Evolutionary conservation across 148 eudicot genomes (phyloP).

Genomic region (Suaeda aralocaspica): DNA sequence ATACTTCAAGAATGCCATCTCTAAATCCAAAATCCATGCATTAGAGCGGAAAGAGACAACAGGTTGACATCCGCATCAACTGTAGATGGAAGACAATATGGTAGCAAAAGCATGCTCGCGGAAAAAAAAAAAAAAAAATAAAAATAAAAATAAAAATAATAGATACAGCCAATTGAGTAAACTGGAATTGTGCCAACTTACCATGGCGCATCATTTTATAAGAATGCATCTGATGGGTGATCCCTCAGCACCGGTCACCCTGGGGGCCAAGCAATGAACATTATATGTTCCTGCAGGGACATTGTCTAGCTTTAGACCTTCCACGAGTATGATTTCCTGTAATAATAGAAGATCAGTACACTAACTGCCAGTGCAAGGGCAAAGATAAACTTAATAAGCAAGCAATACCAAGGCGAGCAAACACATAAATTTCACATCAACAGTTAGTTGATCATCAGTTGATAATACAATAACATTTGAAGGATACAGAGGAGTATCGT

Average conservation of each 20-base stretch:
- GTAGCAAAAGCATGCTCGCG: no score
- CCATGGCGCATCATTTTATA: slow-evolving; percentile 38
- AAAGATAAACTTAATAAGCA: not conserved
- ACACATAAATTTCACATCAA: no score
- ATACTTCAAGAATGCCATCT: not conserved
- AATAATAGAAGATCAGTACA: slow-evolving; percentile 1
- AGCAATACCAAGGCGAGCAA: not conserved
- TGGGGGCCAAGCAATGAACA: slow-evolving; percentile 79
- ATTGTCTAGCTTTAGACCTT: slow-evolving; percentile 68
- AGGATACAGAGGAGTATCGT: no score
- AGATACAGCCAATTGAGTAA: no score
- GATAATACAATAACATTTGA: no score
- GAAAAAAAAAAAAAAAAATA: no score
- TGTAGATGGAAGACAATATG: not conserved
- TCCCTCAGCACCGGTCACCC: slow-evolving; percentile 82
- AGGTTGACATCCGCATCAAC: not conserved
- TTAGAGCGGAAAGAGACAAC: no score
- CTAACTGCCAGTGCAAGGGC: not conserved
- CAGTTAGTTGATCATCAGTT: no score
- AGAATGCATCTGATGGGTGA: slow-evolving; percentile 89
- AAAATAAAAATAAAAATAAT: no score
- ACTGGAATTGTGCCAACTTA: not conserved
- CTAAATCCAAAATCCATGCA: not conserved
- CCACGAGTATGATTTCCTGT: slow-evolving; percentile 83
- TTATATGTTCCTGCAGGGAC: slow-evolving; percentile 51